These are phyloP conservation scores for Ramaria sp. DNA, from an alignment of 768 basidiomycete species.

Conservation along the genomic window DNA sequence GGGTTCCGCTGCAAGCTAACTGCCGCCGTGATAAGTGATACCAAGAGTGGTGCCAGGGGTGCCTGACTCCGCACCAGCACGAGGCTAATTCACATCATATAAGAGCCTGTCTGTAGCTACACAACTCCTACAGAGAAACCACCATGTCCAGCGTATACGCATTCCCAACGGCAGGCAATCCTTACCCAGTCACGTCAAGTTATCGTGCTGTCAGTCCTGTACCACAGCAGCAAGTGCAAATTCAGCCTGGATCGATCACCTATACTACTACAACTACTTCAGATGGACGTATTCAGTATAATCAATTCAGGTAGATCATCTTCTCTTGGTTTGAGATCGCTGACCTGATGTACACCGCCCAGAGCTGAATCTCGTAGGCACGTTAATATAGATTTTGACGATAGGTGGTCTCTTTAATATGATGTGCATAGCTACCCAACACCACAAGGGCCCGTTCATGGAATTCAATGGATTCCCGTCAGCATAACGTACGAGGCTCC, in stretches of 20 bases:
- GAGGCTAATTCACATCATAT: too few species aligned
- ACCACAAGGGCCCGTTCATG: constrained; percentile 50
- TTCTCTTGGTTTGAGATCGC: neutral
- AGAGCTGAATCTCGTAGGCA: constrained; percentile 73
- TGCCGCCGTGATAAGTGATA: neutral
- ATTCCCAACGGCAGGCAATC: neutral
- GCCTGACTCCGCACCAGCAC: too few species aligned
- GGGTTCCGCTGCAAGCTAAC: neutral
- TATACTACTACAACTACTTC: constrained; percentile 55
- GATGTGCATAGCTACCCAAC: constrained; percentile 53
- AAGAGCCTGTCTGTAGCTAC: neutral
- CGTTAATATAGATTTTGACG: constrained; percentile 11
- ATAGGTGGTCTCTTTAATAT: neutral
- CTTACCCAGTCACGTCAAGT: neutral
- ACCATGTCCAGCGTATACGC: neutral
- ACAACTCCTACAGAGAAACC: neutral
- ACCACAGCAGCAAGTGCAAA: constrained; percentile 14
- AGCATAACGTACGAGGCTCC: constrained; percentile 56
- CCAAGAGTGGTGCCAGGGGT: too few species aligned
- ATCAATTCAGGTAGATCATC: constrained; percentile 52
- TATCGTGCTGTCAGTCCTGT: neutral
- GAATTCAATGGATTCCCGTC: constrained; percentile 57
- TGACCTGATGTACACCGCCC: neutral
- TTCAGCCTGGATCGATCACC: constrained; percentile 57
- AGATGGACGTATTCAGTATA: constrained; percentile 56